Conservation (phyloP, 2,329 filamentous ascomycete species). For the Tricladium varicosporioides region DNA sequence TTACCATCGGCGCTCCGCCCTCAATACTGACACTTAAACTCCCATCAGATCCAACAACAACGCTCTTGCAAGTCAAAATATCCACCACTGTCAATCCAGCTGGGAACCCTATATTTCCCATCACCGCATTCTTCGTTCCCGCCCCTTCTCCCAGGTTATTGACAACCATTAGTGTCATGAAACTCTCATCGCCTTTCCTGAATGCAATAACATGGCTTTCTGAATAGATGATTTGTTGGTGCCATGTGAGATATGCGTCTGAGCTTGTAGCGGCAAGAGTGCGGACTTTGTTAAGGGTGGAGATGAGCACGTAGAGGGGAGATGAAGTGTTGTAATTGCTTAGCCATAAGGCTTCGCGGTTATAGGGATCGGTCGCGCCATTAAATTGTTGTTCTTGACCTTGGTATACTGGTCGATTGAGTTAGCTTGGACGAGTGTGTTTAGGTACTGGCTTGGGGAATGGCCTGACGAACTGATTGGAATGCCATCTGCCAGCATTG, state of each 20-base stretch:
- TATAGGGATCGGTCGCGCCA: conserved; percentile 37
- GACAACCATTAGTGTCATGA: conserved; percentile 32
- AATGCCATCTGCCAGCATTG: conserved; percentile 48
- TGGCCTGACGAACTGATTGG: conserved; percentile 37
- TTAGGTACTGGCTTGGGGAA: not conserved
- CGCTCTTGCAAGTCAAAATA: conserved; percentile 15
- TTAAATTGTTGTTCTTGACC: conserved; percentile 52
- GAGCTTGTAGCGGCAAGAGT: conserved; percentile 12
- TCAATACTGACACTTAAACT: conserved; percentile 1
- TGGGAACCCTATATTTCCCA: conserved; percentile 10
- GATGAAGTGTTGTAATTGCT: conserved; percentile 36
- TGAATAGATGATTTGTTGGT: conserved; percentile 11
- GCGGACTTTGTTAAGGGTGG: conserved; percentile 18
- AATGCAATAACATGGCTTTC: conserved; percentile 17
- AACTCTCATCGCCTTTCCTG: conserved; percentile 13
- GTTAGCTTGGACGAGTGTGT: not conserved
- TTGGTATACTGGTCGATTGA: conserved; percentile 39
- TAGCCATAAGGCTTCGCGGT: conserved; percentile 45
- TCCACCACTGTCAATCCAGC: conserved; percentile 9
- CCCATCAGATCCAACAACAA: conserved; percentile 2
- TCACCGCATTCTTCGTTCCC: conserved; percentile 2
- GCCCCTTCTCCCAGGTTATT: conserved; percentile 37
- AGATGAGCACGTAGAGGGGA: conserved; percentile 40
- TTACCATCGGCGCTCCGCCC: not conserved
- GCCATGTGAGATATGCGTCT: conserved; percentile 12